These are phyloP conservation scores for Phytophthora pinifolia DNA, from an alignment of 352 stramenopile species.

Conservation along the genomic window DNA sequence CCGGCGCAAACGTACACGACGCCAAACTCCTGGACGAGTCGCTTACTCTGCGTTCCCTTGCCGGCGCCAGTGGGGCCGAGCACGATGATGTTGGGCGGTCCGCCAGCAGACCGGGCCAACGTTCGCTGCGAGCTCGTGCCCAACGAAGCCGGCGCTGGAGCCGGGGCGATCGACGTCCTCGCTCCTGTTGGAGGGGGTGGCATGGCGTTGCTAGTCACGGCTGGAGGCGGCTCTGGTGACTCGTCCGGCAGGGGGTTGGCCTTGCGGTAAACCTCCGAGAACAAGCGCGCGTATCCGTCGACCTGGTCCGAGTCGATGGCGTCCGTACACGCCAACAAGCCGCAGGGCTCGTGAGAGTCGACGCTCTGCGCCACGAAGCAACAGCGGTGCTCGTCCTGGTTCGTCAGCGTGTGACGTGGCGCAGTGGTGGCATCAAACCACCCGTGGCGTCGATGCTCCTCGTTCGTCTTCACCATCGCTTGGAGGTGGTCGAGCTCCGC, in stretches of 20 bases:
- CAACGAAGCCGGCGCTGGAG: conserved; percentile 4
- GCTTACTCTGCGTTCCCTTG: conserved; percentile 96
- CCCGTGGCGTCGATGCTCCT: conserved; percentile 16
- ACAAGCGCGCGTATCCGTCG: conserved; percentile 54
- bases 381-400: conserved; percentile 55
- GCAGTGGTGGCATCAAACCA: conserved; percentile 44
- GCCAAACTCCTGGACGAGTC: conserved; percentile 84
- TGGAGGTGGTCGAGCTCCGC: conserved; percentile 32
- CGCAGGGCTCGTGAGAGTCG: conserved; percentile 26
- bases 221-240: not conserved
- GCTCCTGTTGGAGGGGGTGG: conserved; percentile 9
- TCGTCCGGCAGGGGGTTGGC: conserved; percentile 20
- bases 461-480: conserved; percentile 32
- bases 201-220: not conserved
- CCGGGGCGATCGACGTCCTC: conserved; percentile 17
- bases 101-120: conserved; percentile 2
- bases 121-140: conserved; percentile 1
- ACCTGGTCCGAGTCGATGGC: conserved; percentile 45
- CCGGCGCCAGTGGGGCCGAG: conserved; percentile 91
- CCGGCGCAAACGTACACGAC: conserved; percentile 93
- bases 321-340: conserved; percentile 53
- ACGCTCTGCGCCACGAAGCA: conserved; percentile 57
- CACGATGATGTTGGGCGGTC: conserved; percentile 78
- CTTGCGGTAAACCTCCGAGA: conserved; percentile 61
- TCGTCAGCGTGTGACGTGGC: conserved; percentile 26